Evolutionary conservation across 2,329 filamentous ascomycete species (phyloP), one percentile per base, ranked within the genome.

Genomic region (Aspergillus neoniger): DNA sequence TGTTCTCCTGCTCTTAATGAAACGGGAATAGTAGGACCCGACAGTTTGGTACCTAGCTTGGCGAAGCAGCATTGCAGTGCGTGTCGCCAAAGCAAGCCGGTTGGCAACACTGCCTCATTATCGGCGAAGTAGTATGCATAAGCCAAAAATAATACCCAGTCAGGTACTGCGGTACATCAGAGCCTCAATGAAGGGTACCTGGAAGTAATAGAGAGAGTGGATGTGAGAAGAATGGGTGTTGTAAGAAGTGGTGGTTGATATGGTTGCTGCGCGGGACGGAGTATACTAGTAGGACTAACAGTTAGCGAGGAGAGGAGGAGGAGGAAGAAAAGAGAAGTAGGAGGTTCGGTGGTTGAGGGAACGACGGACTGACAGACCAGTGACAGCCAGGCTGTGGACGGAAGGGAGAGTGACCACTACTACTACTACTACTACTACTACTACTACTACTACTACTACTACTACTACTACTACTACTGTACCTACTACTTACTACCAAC

Each of bases 21-120:
- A 67, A 63, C 43, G 60, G 67, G 70, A 61, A 68, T 72, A 72
- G 71, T 60, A 41, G 62, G 69, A 64, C 72, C 74, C 73, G 70
- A 69, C 65, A 67, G 59, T 70, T 58, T 74, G 74, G 74, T 65
- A 69, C 60, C 65, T 65, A 64, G 65, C 69, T 72, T 73, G 71
- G 70, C 70, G 65, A 73, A 64, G 55, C 63, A 67, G 69, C 73
- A 71, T 71, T 73, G 70, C 70, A 71, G 72, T 73, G 70, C 70
- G 69, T 68, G 65, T 71, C 65, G 61, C 66, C 62, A 62, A 51
- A 55, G 65, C 59, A 64, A 19, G 19, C 17, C 41, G 68, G 68
- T 67, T 69, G 65, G 67, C 63, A 67, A 67, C 70, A 71, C 69
- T 70, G 71, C 67, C 69, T 67, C 66, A 48, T 30, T 60, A 51